Base-by-base conservation (phyloP, 164 flowering plant species). In the Euptelea pleiosperma region DNA sequence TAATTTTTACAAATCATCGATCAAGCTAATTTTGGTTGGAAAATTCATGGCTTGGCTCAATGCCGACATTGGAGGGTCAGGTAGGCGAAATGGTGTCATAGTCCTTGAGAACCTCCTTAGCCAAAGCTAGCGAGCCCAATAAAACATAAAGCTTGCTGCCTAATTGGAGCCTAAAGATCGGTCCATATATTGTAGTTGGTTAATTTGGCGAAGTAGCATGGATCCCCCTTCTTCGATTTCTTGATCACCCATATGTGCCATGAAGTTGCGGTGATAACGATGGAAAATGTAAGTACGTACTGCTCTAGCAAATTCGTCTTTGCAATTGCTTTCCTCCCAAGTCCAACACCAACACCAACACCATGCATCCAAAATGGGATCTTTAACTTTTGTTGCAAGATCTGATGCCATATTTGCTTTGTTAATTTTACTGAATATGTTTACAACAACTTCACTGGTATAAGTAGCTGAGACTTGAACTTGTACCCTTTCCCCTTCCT, bases 121-220 rank as follows among this genome's bases (percentile, higher is more conserved):
- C 54, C 6, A 55, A 2, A 2, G 34, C 15, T 4, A 61, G 51
- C 0, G 73, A 75, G 52, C 26, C 50, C 8, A 75, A 4, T 26
- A 75, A 68, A 7, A 71, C 39, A 21, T 54, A 53, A 7, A 71
- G 30, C 49, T 43, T 75, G 35, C 14, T 62, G 6, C 75, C 75
- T 9, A 75, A 62, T 41, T 35, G 58, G 43, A 68, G 57, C 56
- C 65, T 75, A 43, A 61, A 15, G 40, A 75, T 68, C 2, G 75
- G 71, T 15, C 79, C 79, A 46, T 68, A 55, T 8, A 14, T 21
- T 6, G 54, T 26, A 3, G 65, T n/a, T n/a, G n/a, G 70, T 42
- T 18, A 71, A 33, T 14, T 43, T 12, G 9, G 60, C 48, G 24
- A 71, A 75, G 40, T 60, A 61, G 15, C 18, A 29, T 2, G 53